Base-by-base conservation (phyloP, 805 yeast species). In the Candida montana region DNA sequence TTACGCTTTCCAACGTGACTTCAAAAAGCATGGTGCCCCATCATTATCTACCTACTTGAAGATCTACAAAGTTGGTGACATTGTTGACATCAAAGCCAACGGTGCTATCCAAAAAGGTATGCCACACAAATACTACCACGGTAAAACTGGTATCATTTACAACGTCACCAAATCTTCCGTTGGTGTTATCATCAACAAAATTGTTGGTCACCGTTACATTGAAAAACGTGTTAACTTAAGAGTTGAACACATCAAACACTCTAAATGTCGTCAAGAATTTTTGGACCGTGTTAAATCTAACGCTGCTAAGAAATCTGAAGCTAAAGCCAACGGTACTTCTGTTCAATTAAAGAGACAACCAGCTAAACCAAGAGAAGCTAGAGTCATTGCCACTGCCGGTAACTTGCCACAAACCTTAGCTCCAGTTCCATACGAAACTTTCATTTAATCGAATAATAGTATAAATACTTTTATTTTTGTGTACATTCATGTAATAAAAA, bases 121-220 rank as follows among this genome's bases (percentile, higher is more conserved):
- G 96, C 99, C 99, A 72, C 96, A 88, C 89, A 93, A 93, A 81
- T 90, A 79, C 85, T 93, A 93, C 96, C 97, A 93, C 82, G 99
- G 99, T 77, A 93, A 90, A 83, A 93, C 99, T 59, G 99, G 99
- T 83, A 87, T 93, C 63, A 81, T 93, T 58, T 93, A 81, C 95
- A 93, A 93, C 83, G 95, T 93, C 61, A 91, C 99, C 84, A 93
- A 87, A 82, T 75, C 95, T 53, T 78, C 99, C 55, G 98, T 93
- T 57, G 99, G 99, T 84, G 93, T 93, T 63, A 87, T 93, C 67
- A 73, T 93, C 71, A 85, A 93, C 95, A 93, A 93, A 85, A 81
- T 90, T 72, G 98, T 93, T 64, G 97, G 98, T 74, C 75, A 85
- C 95, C 87, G 98, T 80, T 93, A 91, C 89, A 62, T 93, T 58